A percentile compares a stretch with the other conserved stretches of the same genome.
These are phyloP conservation scores for Metarhizium anisopliae DNA, from an alignment of 2,329 filamentous ascomycete species.

Conservation along the genomic window DNA sequence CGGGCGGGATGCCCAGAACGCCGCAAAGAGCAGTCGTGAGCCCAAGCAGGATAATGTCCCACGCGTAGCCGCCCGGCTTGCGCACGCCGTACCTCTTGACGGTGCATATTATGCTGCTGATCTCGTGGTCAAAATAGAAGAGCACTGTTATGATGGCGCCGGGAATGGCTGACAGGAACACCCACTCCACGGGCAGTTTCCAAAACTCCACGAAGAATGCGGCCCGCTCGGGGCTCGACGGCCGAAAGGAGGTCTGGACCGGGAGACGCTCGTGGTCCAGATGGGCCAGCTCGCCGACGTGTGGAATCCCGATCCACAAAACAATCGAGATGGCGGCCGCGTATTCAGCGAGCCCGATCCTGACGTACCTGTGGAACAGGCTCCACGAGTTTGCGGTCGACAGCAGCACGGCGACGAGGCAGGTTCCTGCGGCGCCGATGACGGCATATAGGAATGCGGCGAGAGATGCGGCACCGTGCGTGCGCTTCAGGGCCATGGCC, in stretches of 20 bases:
- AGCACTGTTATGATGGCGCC: constrained; percentile 55
- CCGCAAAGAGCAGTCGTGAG: constrained; percentile 56
- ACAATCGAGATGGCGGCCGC: constrained; percentile 59
- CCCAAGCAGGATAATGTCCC: constrained; percentile 54
- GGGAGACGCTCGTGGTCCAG: constrained; percentile 50
- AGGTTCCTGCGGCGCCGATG: constrained; percentile 55
- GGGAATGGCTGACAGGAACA: constrained; percentile 52
- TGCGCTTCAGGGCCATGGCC: constrained; percentile 53
- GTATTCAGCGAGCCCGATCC: constrained; percentile 53
- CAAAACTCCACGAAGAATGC: constrained; percentile 56
- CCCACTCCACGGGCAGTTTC: constrained; percentile 49
- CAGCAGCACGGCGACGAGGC: constrained; percentile 51
- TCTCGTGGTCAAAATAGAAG: constrained; percentile 65
- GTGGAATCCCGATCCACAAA: constrained; percentile 53
- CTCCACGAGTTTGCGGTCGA: constrained; percentile 54
- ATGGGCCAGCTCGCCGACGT: constrained; percentile 47
- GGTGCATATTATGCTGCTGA: constrained; percentile 60
- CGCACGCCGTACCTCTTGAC: constrained; percentile 49
- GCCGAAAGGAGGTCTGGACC: constrained; percentile 46
- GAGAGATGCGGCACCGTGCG: constrained; percentile 45
- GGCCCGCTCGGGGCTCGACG: constrained; percentile 43
- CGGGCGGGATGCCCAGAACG: constrained; percentile 55
- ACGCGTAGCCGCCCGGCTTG: constrained; percentile 55
- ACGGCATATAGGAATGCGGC: constrained; percentile 57
- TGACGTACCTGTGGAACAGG: constrained; percentile 51